Base-by-base conservation (phyloP, 2,329 filamentous ascomycete genomes). In the Cordyceps cicadae region DNA sequence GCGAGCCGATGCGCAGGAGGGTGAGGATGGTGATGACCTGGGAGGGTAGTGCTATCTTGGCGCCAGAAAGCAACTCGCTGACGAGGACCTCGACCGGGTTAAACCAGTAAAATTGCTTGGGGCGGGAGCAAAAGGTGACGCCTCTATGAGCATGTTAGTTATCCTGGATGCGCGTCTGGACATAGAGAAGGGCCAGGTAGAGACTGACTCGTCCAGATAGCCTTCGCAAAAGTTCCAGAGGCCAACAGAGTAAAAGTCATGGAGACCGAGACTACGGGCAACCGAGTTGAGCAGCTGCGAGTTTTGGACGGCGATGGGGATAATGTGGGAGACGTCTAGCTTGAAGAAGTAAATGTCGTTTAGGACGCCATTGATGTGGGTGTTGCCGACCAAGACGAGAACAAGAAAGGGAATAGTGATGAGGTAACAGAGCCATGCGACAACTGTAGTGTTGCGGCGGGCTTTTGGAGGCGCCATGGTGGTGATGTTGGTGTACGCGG, bases 151-250 rank as follows among this genome's bases (percentile, higher is more conserved):
- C 3, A 11, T 21, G 14, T 43, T 24, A 2, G 37, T 24, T 19
- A 49, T 5, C 29, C 7, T 24, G 41, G 17, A 5, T 14, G 15
- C 17, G n/a, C 11, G 21, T n/a, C 24, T 26, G 24, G 6, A 17
- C 17, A n/a, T 21, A 8, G 6, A 8, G 19, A n/a, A 7, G 29
- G 17, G 39, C 39, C n/a, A n/a, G n/a, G n/a, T 21, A n/a, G 43
- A 21, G 11, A 21, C 79, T 59, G 70, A 83, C 74, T 87, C 79
- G 66, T 83, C 80, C 60, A 84, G 78, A 73, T 92, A 95, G 21
- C 92, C 92, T 72, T 96, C 90, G 74, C 93, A 97, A 72, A 88
- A 96, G 62, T 87, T 88, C 93, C 93, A 97, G 46, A 97, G 76
- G 6, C 92, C 92, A 32, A 96, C 89, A 68, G 92, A 89, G 74